Evolutionary conservation across 495 filamentous ascomycete species (phyloP), one percentile per base, ranked within the genome.

Genomic region (Schizothecium vesticola): DNA sequence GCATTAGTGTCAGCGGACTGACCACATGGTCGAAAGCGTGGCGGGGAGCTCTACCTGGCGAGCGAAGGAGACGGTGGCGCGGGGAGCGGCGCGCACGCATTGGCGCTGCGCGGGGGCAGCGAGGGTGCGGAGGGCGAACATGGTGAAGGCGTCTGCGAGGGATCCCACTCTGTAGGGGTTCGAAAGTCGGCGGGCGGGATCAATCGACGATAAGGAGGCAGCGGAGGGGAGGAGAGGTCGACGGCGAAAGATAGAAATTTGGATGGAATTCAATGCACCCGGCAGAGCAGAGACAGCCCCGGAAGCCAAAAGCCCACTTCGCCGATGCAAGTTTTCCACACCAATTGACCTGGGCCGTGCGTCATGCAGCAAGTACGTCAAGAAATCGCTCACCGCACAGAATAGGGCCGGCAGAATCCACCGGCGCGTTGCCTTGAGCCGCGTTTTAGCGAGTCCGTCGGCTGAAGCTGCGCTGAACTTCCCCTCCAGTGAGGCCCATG

Each of bases 21-120:
- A 19, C 24, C 56, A 33, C 57, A 28, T n/a, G 57, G 24, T 43
- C 21, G 25, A n/a, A 26, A 26, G 22, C 61, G 51, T 59, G 55
- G 72, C 70, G 64, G 63, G 55, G 63, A 72, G 72, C 68, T 75
- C 79, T 75, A 83, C 81, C 79, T 81, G 75, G 73, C 84, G 71
- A 67, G 80, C 79, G 67, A 83, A 70, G 72, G 78, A 69, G 71
- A 78, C 75, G 69, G 81, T 77, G 66, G 81, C 78, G 73, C 81
- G 81, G 67, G 81, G 78, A 67, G 76, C 81, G 56, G 80, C 73
- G 66, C 79, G 77, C 59, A 83, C 74, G 76, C 76, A 83, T 71
- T 86, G 85, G 75, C 80, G 81, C 78, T 81, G 80, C 76, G 79
- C 76, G 72, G 84, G 82, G 61, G 79, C 83, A 78, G 80, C 81